Evolutionary conservation across 176 grass and related monocot species (phyloP).

Genomic region (Thalia dealbata): DNA sequence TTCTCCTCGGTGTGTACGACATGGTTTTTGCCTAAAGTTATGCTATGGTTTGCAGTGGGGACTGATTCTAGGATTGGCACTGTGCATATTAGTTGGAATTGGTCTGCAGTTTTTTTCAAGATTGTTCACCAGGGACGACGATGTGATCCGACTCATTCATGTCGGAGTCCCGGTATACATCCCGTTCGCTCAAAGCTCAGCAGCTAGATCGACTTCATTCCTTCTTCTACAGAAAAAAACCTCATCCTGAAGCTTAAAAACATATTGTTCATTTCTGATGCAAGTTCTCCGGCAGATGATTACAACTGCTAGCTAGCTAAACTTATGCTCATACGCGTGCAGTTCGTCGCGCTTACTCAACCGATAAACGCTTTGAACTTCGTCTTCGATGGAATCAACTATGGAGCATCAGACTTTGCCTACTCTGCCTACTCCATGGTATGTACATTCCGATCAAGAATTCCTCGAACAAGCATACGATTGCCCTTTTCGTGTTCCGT

Average conservation of each 20-base stretch:
- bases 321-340: neutral
- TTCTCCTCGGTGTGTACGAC: neutral
- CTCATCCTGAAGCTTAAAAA: no score
- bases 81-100: constrained; percentile 53
- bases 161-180: constrained; percentile 57
- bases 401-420: constrained; percentile 72
- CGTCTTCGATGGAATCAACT: constrained; percentile 94
- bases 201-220: no score
- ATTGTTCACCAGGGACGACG: constrained; percentile 56
- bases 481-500: neutral
- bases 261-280: no score
- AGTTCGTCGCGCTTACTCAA: constrained; percentile 80
- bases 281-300: no score
- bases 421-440: constrained; percentile 90
- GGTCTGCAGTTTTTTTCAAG: constrained; percentile 46
- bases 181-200: no score
- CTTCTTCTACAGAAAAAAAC: no score
- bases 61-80: constrained; percentile 47
- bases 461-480: neutral
- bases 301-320: no score
- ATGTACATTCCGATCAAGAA: constrained; percentile 7
- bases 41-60: constrained; percentile 39
- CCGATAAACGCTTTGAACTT: constrained; percentile 78
- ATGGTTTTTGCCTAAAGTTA: neutral
- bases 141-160: constrained; percentile 52